Conservation (phyloP, 768 basidiomycete species). For the Infundibulicybe gibba region DNA sequence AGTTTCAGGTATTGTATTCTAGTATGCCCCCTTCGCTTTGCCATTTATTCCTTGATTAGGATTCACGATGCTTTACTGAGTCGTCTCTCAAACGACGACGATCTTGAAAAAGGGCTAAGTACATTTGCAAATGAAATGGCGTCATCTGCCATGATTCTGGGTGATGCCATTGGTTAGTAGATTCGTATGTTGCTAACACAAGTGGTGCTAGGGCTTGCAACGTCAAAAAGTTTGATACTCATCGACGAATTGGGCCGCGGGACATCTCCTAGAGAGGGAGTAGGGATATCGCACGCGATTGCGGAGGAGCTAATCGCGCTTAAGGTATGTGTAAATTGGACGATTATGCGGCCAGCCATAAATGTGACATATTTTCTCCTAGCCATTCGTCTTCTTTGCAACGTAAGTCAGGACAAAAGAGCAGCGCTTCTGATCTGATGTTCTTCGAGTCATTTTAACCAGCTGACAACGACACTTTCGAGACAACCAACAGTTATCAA, state of each 20-base stretch:
- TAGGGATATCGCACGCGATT: slow-evolving; percentile 83
- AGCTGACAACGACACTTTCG: slow-evolving; percentile 74
- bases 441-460: slow-evolving; percentile 64
- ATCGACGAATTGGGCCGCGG: slow-evolving; percentile 95
- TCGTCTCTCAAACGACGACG: slow-evolving; percentile 91
- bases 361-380: neutral
- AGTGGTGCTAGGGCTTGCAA: slow-evolving; percentile 54
- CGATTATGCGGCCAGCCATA: slow-evolving; percentile 1
- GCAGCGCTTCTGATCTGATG: neutral
- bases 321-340: slow-evolving; percentile 44
- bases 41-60: slow-evolving; percentile 26
- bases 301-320: slow-evolving; percentile 70
- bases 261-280: slow-evolving; percentile 79
- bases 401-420: slow-evolving; percentile 48
- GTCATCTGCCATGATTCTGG: slow-evolving; percentile 86
- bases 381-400: slow-evolving; percentile 90
- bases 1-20: slow-evolving; percentile 61
- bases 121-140: slow-evolving; percentile 98
- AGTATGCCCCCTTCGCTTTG: neutral
- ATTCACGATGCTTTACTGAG: slow-evolving; percentile 83
- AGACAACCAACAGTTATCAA: slow-evolving; percentile 77
- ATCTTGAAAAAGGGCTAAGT: slow-evolving; percentile 84
- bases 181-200: neutral
- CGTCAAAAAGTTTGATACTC: slow-evolving; percentile 67
- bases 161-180: slow-evolving; percentile 38